Evolutionary conservation across 176 grass and related monocot genomes (phyloP).

Genomic region (Rhipidocladum racemiflorum): DNA sequence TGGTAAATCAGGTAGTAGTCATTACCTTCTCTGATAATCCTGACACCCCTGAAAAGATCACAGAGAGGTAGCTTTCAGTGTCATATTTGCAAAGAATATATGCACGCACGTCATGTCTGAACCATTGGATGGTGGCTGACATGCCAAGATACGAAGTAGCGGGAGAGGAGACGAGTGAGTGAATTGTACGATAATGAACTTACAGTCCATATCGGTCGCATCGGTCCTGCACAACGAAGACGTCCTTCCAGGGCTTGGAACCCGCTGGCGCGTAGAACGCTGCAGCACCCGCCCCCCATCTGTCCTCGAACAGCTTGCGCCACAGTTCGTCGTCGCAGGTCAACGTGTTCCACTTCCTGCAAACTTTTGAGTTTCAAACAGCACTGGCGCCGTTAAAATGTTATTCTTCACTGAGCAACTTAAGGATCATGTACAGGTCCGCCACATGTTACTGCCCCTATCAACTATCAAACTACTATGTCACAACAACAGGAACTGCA

Average conservation of each 20-base stretch:
- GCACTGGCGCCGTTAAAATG: not conserved
- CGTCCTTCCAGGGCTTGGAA: constrained; percentile 76
- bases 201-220: constrained; percentile 81
- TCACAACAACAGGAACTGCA: no score
- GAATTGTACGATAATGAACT: not conserved
- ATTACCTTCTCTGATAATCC: constrained; percentile 76
- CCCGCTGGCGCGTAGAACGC: constrained; percentile 65
- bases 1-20: constrained; percentile 88
- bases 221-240: constrained; percentile 73
- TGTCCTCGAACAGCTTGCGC: constrained; percentile 59
- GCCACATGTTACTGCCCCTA: not conserved
- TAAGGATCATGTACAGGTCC: not conserved
- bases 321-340: constrained; percentile 70
- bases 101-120: not conserved
- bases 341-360: constrained; percentile 77
- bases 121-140: not conserved
- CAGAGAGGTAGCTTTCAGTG: not conserved
- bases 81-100: not conserved
- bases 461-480: no score
- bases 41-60: constrained; percentile 53
- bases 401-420: not conserved
- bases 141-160: not conserved
- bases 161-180: not conserved
- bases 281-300: constrained; percentile 62
- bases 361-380: constrained; percentile 40